phyloP scores from a whole-genome alignment of 2,329 filamentous ascomycete species.

The Alternaria ventricosa region DNA sequence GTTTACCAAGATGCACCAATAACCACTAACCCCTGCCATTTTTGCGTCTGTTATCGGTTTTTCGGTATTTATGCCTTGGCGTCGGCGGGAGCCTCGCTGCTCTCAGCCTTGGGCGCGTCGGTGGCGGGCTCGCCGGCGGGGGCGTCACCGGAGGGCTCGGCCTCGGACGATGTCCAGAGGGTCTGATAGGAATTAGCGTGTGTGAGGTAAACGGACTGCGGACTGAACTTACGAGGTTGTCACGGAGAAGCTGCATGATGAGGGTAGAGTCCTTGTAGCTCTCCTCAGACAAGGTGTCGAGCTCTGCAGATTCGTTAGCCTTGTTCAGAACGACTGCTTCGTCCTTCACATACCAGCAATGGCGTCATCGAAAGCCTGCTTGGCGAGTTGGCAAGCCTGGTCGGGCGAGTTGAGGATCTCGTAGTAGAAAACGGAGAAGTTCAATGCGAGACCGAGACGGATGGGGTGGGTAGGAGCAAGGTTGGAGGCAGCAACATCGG shows the following conservation, averaged over 20 bases:
- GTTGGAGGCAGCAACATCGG: constrained; percentile 87
- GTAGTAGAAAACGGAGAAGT: constrained; percentile 99
- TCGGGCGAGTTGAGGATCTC: constrained; percentile 99
- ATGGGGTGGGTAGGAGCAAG: constrained; percentile 92
- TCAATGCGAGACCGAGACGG: constrained; percentile 87
- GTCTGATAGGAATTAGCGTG: constrained; percentile 64
- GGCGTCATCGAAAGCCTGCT: constrained; percentile 94
- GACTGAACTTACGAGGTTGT: constrained; percentile 77
- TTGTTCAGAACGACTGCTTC: neutral
- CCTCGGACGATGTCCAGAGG: constrained; percentile 98
- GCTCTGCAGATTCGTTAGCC: constrained; percentile 64
- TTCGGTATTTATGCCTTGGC: constrained; percentile 61
- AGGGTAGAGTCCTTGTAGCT: constrained; percentile 99
- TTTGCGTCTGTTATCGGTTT: constrained; percentile 38
- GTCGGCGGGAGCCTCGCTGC: constrained; percentile 60
- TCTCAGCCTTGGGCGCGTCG: constrained; percentile 54
- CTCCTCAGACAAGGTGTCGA: constrained; percentile 96
- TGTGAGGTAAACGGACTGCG: neutral
- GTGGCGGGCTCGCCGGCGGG: constrained; percentile 63
- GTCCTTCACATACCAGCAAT: constrained; percentile 72
- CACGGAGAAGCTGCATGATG: constrained; percentile 97
- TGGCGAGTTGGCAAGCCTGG: constrained; percentile 96
- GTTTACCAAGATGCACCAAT: constrained; percentile 42
- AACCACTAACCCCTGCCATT: constrained; percentile 38
- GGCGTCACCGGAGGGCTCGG: constrained; percentile 72